phyloP scores from a whole-genome alignment of 2,329 filamentous ascomycete genomes.

The Venturia aucupariae region DNA sequence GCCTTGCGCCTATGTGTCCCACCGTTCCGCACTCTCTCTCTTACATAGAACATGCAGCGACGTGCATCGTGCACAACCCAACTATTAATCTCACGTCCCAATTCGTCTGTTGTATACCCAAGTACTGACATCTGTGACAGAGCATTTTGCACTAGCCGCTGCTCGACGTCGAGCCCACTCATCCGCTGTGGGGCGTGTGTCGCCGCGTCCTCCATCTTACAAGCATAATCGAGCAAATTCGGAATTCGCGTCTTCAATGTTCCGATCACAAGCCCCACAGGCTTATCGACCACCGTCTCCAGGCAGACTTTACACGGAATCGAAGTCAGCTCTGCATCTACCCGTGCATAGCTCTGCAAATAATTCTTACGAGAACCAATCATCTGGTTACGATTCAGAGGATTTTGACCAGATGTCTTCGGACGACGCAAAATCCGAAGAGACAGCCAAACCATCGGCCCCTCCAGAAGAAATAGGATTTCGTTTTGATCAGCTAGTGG shows the following conservation, averaged over 20 bases:
- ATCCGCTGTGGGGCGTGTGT: constrained; percentile 32
- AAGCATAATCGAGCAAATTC: constrained; percentile 40
- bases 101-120: background rate
- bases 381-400: constrained; percentile 8
- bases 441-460: constrained; percentile 6
- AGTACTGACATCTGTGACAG: constrained; percentile 1
- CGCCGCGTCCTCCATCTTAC: constrained; percentile 27
- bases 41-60: constrained; percentile 5
- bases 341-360: background rate
- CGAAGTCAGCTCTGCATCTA: constrained; percentile 10
- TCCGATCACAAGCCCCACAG: background rate
- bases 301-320: constrained; percentile 11
- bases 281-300: constrained; percentile 19
- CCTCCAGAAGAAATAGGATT: constrained; percentile 50
- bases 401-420: constrained; percentile 11
- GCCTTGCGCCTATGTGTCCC: background rate
- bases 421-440: constrained; percentile 16
- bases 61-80: background rate
- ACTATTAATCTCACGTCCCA: background rate
- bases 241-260: constrained; percentile 24
- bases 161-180: constrained; percentile 36
- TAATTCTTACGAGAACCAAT: background rate
- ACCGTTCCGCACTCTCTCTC: constrained; percentile 5
- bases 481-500: constrained; percentile 52
- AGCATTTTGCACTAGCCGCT: constrained; percentile 18